Base-by-base conservation (phyloP, 2,329 filamentous ascomycete species). In the Sclerotinia nivalis region DNA sequence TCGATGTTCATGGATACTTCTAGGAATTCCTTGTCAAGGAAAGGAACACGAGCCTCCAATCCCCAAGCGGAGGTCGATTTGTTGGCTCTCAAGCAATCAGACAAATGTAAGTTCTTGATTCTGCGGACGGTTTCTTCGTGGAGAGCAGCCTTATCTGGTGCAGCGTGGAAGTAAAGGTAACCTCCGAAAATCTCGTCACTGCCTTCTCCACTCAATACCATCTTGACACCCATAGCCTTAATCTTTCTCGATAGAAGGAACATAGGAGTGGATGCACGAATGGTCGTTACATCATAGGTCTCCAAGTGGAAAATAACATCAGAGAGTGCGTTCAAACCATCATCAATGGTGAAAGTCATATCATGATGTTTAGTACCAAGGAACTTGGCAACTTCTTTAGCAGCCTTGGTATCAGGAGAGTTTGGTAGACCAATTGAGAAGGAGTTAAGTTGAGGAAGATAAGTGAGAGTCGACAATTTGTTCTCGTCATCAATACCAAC, bases 161-260 rank as follows among this genome's bases (percentile, higher is more conserved):
- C 96, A 72, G 91, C 92, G 82, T 97, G 93, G 89, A 99, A 99
- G 86, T 99, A 99, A 28, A 99, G 89, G 82, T 99, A 99, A 67
- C 96, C 96, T 73, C 96, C 96, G 76, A 98, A 98, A 80, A 97
- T 97, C 84, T 99, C 96, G 81, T 99, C 96, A 78, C 92, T 96
- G 64, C 96, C 96, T 83, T 99, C 96, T 72, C 96, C 96, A 78
- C 92, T 96, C 72, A 99, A 87, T 70, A 99, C 96, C 96, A 99
- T 99, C 88, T 99, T 99, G 79, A 99, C 92, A 73, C 96, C 96
- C 90, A 97, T 95, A 49, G 94, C 96, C 87, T 99, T 99, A 86
- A 99, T 99, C 86, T 99, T 99, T 80, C 96, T 90, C 72, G 93
- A 96, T 61, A 99, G 87, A 73, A 99, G 85, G 84, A 97, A 99